A percentile compares a stretch with the other conserved stretches of the same genome.
phyloP scores from a whole-genome alignment of 148 eudicot species.

The Vaccinium macrocarpon region DNA sequence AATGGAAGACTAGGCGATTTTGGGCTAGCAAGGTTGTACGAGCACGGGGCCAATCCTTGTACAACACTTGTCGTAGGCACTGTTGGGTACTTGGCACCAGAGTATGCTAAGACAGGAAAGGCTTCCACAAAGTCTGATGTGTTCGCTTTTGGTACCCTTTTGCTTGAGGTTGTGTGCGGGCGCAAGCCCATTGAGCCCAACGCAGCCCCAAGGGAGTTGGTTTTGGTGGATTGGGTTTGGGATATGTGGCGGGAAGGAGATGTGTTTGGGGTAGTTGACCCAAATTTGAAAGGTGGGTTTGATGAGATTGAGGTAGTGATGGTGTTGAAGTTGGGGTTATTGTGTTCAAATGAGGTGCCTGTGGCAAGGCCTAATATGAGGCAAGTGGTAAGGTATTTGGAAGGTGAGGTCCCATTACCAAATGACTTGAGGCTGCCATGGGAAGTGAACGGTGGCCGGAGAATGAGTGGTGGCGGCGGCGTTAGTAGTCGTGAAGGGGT shows the following conservation, averaged over 20 bases:
- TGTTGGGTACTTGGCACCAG: constrained; percentile 58
- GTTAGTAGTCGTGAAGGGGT: too few relatives aligned
- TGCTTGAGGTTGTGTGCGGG: constrained; percentile 46
- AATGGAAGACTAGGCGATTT: constrained; percentile 60
- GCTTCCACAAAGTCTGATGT: constrained; percentile 54
- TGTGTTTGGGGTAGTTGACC: constrained; percentile 29
- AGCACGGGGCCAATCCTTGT: constrained; percentile 46
- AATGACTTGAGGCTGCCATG: background rate
- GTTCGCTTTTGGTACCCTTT: constrained; percentile 41
- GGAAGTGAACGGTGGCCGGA: too few relatives aligned
- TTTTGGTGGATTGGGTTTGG: constrained; percentile 34
- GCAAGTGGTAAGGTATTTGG: constrained; percentile 30
- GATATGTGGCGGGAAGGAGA: constrained; percentile 24
- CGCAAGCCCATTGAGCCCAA: constrained; percentile 37
- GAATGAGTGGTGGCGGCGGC: too few relatives aligned
- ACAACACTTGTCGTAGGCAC: constrained; percentile 62
- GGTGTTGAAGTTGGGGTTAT: constrained; percentile 40
- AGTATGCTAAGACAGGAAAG: constrained; percentile 40
- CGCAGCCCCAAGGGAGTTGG: constrained; percentile 26
- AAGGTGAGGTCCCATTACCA: background rate
- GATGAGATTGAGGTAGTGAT: constrained; percentile 21
- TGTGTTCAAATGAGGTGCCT: constrained; percentile 32
- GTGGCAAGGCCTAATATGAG: constrained; percentile 38
- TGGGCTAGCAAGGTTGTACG: constrained; percentile 60
- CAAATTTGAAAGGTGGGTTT: constrained; percentile 28